phyloP scores from a whole-genome alignment of 176 grass and related monocot species.

The Oryza nivara region DNA sequence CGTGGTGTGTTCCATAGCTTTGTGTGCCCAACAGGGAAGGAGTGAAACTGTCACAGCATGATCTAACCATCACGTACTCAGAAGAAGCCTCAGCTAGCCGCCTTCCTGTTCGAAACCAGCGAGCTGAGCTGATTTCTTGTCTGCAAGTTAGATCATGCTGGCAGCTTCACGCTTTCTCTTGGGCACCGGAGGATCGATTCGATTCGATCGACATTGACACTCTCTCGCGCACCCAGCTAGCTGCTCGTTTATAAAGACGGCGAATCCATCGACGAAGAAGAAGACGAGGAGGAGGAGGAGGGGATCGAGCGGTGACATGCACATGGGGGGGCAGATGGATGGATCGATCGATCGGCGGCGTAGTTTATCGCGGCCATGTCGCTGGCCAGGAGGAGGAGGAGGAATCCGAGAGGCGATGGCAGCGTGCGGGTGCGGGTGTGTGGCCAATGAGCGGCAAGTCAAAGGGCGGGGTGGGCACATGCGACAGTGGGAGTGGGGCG shows the following conservation, averaged over 20 bases:
- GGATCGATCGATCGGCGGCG: background rate
- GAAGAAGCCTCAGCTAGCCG: background rate
- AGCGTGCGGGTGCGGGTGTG: too few relatives aligned
- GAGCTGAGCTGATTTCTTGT: background rate
- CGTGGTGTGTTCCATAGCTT: too few relatives aligned
- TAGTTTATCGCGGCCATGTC: conserved; percentile 23
- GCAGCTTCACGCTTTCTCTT: conserved; percentile 89
- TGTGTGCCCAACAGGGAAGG: conserved; percentile 58
- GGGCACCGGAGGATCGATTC: conserved; percentile 32
- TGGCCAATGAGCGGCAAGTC: conserved; percentile 49
- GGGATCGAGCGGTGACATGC: conserved; percentile 25
- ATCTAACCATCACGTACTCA: conserved; percentile 48
- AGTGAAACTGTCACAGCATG: conserved; percentile 98
- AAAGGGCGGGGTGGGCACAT: background rate
- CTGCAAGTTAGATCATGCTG: conserved; percentile 83
- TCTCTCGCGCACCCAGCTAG: too few relatives aligned
- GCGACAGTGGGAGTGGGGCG: background rate
- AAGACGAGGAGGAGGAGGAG: too few relatives aligned
- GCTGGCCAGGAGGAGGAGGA: conserved; percentile 14
- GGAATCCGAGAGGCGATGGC: conserved; percentile 35
- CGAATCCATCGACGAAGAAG: background rate
- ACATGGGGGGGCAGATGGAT: background rate
- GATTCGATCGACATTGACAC: too few relatives aligned
- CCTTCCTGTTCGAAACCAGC: background rate
- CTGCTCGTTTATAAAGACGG: background rate